Base-by-base conservation (phyloP, 2,329 filamentous ascomycete species). In the Fusarium ambrosium region DNA sequence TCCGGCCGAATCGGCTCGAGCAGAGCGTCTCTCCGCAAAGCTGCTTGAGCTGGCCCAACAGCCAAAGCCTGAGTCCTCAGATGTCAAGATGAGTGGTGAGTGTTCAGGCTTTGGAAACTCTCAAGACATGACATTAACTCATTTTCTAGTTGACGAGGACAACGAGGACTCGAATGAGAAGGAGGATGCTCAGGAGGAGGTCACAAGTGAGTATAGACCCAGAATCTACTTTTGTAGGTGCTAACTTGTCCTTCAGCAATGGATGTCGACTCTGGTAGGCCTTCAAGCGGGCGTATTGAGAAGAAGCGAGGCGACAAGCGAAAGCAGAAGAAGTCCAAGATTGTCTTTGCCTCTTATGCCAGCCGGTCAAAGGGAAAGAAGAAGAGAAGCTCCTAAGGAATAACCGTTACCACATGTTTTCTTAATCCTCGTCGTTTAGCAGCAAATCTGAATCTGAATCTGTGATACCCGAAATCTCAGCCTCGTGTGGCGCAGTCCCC, bases 11-110 rank as follows among this genome's bases (percentile, higher is more conserved):
- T 86, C 89, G 78, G 95, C 93, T 55, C 91, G 96, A 77, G 92
- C 92, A 63, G 92, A 95, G 84, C 92, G 96, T 76, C 90, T 98
- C 39, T 95, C 94, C 43, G 93, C 94, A 71, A 98, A 97, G 85
- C 88, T 98, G 70, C 88, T 95, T 80, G 95, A 95, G 82, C 83
- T 97, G 78, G 93, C 93, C 56, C 88, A 92, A 67, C 92, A 95
- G 80, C 92, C 94, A 70, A 95, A 93, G 82, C 92, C 93, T n/a
- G 82, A 85, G 75, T 81, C 85, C 66, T 82, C 84, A 62, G 86
- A 90, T 74, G 83, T 88, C 75, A 86, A 85, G 66, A 88, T 90
- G 81, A 84, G 86, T 62, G 81, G 80, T 76, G 80, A 84, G 77
- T 65, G 53, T 20, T 20, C 27, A 32, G 64, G 43, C 24, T 29